These are phyloP conservation scores for Phytophthora pseudosyringae DNA, from an alignment of 352 stramenopile genomes.

Conservation along the genomic window DNA sequence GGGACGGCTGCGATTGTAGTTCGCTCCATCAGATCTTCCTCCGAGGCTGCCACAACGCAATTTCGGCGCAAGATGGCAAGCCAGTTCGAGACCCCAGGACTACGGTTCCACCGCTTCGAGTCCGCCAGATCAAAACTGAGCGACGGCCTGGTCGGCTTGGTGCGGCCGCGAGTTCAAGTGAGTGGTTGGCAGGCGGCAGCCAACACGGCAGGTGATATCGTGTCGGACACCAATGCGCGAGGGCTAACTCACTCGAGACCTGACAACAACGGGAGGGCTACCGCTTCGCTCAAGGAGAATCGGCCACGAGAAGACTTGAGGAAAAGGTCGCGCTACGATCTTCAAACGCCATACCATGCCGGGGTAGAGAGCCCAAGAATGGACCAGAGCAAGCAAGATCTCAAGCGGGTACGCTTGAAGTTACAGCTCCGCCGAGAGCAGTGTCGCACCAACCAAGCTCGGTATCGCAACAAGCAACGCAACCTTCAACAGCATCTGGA, in stretches of 20 bases:
- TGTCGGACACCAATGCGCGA: too few relatives aligned
- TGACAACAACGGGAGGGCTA: not conserved
- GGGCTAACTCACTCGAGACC: not conserved
- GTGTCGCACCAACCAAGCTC: not conserved
- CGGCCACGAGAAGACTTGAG: not conserved
- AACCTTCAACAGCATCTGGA: not conserved
- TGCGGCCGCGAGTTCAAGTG: not conserved
- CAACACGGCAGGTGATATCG: not conserved
- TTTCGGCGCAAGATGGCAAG: conserved; percentile 3
- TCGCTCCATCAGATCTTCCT: not conserved
- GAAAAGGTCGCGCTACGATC: not conserved
- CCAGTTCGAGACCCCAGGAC: not conserved
- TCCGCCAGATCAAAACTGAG: not conserved
- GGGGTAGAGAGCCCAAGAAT: not conserved
- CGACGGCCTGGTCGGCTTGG: conserved; percentile 2
- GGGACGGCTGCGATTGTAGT: not conserved
- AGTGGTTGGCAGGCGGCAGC: not conserved
- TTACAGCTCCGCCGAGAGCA: conserved; percentile 1
- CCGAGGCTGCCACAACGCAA: not conserved
- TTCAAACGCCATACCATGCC: not conserved
- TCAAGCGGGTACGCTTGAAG: not conserved
- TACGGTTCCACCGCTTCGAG: not conserved
- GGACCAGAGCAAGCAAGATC: not conserved
- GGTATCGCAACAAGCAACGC: conserved; percentile 9
- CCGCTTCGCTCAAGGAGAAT: not conserved